phyloP scores from a whole-genome alignment of 495 filamentous ascomycete species.

The Sporormia fimetaria region DNA sequence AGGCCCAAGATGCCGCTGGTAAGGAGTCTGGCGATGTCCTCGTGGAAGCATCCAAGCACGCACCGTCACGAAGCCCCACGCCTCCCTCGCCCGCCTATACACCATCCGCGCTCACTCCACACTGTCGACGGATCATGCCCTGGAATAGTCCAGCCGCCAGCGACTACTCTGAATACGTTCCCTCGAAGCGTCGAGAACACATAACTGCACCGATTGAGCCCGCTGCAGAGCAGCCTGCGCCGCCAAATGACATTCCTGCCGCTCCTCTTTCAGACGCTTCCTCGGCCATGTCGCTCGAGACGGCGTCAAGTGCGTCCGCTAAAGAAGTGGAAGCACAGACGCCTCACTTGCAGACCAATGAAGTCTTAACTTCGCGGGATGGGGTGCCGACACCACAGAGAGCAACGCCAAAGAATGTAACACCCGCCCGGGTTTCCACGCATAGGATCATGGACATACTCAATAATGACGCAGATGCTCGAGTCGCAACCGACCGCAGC shows the following conservation, averaged over 20 bases:
- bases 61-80: no score
- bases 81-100: no score
- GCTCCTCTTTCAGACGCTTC: conserved; percentile 7
- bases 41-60: no score
- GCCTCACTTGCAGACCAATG: background rate
- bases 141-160: no score
- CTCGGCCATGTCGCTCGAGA: conserved; percentile 16
- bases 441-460: conserved; percentile 20
- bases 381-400: no score
- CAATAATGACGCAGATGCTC: conserved; percentile 15
- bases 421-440: conserved; percentile 11
- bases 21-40: no score
- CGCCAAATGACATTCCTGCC: conserved; percentile 1
- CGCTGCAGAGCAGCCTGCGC: conserved; percentile 2
- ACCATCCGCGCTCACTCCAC: no score
- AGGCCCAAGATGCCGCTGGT: no score
- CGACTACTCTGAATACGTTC: no score
- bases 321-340: background rate
- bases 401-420: conserved; percentile 4
- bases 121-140: no score
- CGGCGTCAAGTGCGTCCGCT: conserved; percentile 5
- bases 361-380: background rate
- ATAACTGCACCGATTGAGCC: conserved; percentile 1
- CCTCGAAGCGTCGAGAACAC: no score
- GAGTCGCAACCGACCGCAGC: no score